Evolutionary conservation across 352 stramenopile species (phyloP), one percentile per base, ranked within the genome.

Genomic region (Phytophthora cryptogea): DNA sequence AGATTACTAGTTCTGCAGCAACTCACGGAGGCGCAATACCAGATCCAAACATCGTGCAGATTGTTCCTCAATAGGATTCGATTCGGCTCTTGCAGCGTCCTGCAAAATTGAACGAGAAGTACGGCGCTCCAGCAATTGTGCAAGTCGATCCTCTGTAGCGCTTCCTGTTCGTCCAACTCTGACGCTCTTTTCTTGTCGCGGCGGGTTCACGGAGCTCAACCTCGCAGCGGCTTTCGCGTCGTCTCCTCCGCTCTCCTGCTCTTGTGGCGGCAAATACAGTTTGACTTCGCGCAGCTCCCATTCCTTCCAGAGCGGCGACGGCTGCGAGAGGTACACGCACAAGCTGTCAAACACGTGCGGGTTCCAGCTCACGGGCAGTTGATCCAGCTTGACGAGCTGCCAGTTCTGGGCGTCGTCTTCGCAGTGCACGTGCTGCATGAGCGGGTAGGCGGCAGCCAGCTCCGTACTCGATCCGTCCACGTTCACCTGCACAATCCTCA

Each of bases 341-440:
- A 90, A 59, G 23, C 59, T 63, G 53, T 78, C 74, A n/a, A 87
- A 53, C 0, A 57, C 62, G 14, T 52, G 51, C 5, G 68, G 45
- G 27, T 90, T 75, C 36, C 73, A 59, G 41, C 54, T 50, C 16
- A 61, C 47, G 2, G 53, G 44, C 16, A 89, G 72, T 48, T 88
- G 68, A 31, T 87, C 70, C 27, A 88, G 60, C 28, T 76, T 68
- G 28, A 92, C 31, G 16, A 84, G 16, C 40, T 92, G 76, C 83
- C 80, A 90, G 39, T 83, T 74, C 63, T 92, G 80, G 10, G 80
- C 78, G 37, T 92, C 83, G 30, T 89, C 76, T 36, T 92, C 83
- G 31, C 62, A 83, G 60, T 90, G 70, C 17, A 70, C 46, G 39
- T 87, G 66, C 16, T 74, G 52, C 83, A 90, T 90, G 23, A 92